These are phyloP conservation scores for Entoloma clypeatum DNA, from an alignment of 1,284 basidiomycete genomes.

Conservation along the genomic window DNA sequence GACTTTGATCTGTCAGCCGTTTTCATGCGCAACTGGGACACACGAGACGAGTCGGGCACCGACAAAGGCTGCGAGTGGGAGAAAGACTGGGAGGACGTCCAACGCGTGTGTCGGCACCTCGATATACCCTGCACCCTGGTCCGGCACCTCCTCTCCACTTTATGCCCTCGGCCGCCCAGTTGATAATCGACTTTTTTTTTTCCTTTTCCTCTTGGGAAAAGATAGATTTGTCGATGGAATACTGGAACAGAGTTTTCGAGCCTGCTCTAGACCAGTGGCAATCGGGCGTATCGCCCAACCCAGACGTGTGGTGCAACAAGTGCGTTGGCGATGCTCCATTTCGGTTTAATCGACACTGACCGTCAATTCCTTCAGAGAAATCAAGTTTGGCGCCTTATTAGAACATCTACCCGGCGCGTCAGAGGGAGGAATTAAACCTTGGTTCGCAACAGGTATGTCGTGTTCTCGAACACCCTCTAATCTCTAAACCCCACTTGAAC, in stretches of 20 bases:
- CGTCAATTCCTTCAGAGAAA: conserved; percentile 53
- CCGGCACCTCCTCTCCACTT: conserved; percentile 16
- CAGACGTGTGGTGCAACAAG: conserved; percentile 93
- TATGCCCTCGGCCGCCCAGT: too few relatives aligned
- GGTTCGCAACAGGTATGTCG: conserved; percentile 75
- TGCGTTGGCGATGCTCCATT: conserved; percentile 28
- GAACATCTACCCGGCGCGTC: conserved; percentile 48
- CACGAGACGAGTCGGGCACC: conserved; percentile 63
- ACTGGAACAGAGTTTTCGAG: conserved; percentile 88
- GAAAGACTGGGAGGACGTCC: conserved; percentile 91
- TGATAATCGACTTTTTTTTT: conserved; percentile 5
- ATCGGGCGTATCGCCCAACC: conserved; percentile 82
- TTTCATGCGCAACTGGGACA: conserved; percentile 97
- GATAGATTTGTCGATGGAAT: conserved; percentile 82
- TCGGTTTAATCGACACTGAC: conserved; percentile 1
- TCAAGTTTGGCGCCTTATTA: conserved; percentile 90
- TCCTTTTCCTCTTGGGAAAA: conserved; percentile 26
- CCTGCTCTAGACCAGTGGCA: conserved; percentile 79
- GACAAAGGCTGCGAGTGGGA: conserved; percentile 92
- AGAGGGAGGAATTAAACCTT: conserved; percentile 33
- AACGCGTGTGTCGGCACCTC: conserved; percentile 67
- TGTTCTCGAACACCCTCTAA: conserved; percentile 2
- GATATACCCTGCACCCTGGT: conserved; percentile 71
- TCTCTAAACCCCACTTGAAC: conserved; percentile 1
- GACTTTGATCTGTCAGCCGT: conserved; percentile 82